Base-by-base conservation (phyloP, 805 yeast species). In the Starmerella asiatica region DNA sequence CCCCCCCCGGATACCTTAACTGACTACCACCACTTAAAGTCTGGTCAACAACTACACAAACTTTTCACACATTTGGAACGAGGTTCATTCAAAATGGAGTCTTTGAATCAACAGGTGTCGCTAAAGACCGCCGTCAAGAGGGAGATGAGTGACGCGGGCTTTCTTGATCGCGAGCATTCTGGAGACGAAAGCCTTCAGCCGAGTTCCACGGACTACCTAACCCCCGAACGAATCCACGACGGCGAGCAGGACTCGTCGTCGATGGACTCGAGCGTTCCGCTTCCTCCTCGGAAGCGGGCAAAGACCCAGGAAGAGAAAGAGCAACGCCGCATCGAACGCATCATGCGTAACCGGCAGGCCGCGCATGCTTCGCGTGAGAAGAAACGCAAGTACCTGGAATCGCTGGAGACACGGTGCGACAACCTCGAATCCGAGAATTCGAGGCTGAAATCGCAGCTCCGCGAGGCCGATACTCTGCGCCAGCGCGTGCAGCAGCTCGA, bases 311-410 rank as follows among this genome's bases (percentile, higher is more conserved):
- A 86, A 62, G 97, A 88, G 64, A 91, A 88, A 64, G 97, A 91
- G 61, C 97, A 88, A 64, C 77, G 97, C 49, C 73, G 95, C 34
- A 75, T 86, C 39, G 97, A 91, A 62, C 69, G 98, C 37, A 86
- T 91, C 37, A 67, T 88, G 53, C 73, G 98, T 58, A 88, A 88
- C 62, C 74, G 97, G 56, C 79, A 88, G 57, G 97, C 97, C 14
- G 98, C 98, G 35, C 97, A 88, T 59, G 94, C 94, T 38, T 82
- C 94, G 21, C 73, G 98, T 50, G 98, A 91, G 57, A 86, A 88
- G 73, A 88, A 88, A 71, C 73, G 97, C 57, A 74, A 76, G 56
- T 94, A 88, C 57, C 79, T 91, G 42, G 94, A 85, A 60, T 75
- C 73, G 46, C 68, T 91, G 50, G 96, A 88, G 60, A 59, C 65